Evolutionary conservation across 768 basidiomycete species (phyloP).

Genomic region (Wakefieldia striispora): DNA sequence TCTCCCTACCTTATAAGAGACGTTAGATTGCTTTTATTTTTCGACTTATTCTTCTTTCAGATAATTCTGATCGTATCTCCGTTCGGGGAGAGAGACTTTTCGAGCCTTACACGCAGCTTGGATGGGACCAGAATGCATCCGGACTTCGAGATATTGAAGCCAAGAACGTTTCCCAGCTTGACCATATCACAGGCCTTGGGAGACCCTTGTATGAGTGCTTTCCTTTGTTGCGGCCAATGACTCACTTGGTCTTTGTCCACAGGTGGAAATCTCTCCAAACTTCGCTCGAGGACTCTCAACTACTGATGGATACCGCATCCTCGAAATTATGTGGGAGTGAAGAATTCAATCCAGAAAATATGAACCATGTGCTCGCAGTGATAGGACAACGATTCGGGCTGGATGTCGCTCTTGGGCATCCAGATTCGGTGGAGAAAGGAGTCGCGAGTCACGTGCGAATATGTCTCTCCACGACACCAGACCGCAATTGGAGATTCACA

Average conservation of each 20-base stretch:
- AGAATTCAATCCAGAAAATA: not conserved
- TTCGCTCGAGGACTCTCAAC: no score
- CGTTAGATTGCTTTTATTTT: no score
- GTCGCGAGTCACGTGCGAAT: slow-evolving; percentile 8
- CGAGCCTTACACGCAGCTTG: not conserved
- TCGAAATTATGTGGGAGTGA: not conserved
- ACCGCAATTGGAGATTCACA: slow-evolving; percentile 5
- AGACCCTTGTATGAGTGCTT: not conserved
- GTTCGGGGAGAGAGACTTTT: not conserved
- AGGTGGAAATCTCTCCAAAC: no score
- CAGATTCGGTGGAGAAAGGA: not conserved
- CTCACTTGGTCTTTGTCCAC: no score
- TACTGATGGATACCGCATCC: not conserved
- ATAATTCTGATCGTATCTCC: no score
- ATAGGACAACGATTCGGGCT: slow-evolving; percentile 4
- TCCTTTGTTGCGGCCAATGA: no score
- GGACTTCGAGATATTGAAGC: not conserved
- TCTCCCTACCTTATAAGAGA: no score
- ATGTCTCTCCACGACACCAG: not conserved
- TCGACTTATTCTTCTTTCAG: no score
- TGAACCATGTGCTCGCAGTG: not conserved
- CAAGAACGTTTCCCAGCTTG: not conserved
- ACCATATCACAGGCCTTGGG: not conserved
- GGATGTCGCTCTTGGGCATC: not conserved
- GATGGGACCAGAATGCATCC: not conserved